Percentiles rank a stretch among this genome's conserved stretches.
Evolutionary conservation across 1,284 basidiomycete species (phyloP).

Genomic region (Cystobasidium pallidum): DNA sequence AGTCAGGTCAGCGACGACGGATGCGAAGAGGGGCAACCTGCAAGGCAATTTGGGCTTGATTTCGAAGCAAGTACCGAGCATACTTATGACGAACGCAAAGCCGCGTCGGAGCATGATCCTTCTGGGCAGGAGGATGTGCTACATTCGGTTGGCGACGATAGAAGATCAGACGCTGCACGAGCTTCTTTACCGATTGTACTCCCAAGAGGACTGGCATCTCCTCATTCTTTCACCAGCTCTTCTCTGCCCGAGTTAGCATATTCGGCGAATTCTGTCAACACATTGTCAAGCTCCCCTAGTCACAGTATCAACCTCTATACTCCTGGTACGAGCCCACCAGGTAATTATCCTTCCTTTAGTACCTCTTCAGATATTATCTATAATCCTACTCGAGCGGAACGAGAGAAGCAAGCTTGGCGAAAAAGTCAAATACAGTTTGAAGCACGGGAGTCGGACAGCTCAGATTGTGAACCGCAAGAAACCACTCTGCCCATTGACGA

Average conservation of each 20-base stretch:
- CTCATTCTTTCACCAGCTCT: not conserved
- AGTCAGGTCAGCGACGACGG: conserved; percentile 19
- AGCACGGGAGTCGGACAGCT: not conserved
- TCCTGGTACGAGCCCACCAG: conserved; percentile 19
- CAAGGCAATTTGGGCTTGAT: not conserved
- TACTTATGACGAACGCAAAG: not conserved
- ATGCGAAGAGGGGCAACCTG: not conserved
- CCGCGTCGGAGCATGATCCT: too few species aligned
- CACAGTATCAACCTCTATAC: conserved; percentile 19
- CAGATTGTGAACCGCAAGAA: not conserved
- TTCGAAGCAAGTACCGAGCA: not conserved
- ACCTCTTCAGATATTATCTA: not conserved
- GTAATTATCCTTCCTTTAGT: not conserved
- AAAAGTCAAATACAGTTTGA: not conserved
- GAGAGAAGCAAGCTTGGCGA: conserved; percentile 12
- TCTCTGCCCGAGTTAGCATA: conserved; percentile 25
- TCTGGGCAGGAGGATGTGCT: too few species aligned
- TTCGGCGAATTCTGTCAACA: conserved; percentile 11
- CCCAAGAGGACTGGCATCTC: not conserved
- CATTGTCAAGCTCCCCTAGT: conserved; percentile 18
- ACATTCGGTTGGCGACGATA: too few species aligned
- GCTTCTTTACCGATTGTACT: not conserved
- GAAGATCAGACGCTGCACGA: not conserved
- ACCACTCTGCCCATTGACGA: conserved; percentile 27
- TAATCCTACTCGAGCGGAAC: not conserved